Evolutionary conservation across 2,329 filamentous ascomycete species (phyloP).

Genomic region (Aspergillus flavus): DNA sequence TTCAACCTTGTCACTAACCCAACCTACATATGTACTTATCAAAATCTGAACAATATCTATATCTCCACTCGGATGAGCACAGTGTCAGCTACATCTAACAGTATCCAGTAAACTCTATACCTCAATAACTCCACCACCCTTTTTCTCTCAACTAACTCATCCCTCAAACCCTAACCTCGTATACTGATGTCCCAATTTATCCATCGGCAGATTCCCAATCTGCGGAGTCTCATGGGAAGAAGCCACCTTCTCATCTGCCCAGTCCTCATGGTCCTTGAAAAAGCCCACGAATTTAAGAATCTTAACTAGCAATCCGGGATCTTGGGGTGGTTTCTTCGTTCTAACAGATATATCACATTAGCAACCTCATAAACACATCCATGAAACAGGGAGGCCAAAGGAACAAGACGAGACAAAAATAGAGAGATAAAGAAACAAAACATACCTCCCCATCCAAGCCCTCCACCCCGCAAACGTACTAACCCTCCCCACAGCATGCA

Average conservation of each 20-base stretch:
- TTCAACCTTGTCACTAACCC: too few relatives aligned
- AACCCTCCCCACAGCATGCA: slow-evolving; percentile 6
- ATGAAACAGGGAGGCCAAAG: too few relatives aligned
- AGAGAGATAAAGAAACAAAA: background rate
- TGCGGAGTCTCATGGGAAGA: background rate
- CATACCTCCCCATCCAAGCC: background rate
- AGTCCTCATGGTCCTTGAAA: background rate
- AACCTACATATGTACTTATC: background rate
- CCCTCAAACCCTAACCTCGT: background rate
- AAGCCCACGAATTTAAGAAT: background rate
- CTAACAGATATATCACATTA: background rate
- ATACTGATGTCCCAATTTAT: background rate
- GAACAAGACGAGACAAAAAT: too few relatives aligned
- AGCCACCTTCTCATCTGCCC: background rate
- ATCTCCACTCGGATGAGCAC: background rate
- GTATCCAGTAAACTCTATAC: background rate
- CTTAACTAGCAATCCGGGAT: background rate
- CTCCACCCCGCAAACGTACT: background rate
- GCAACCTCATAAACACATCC: background rate
- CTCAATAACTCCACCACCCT: background rate
- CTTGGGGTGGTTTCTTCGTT: background rate
- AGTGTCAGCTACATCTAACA: background rate
- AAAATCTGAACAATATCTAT: background rate
- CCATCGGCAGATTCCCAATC: background rate
- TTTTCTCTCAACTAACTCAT: background rate